A percentile compares a stretch with the other conserved stretches of the same genome.
phyloP scores from a whole-genome alignment of 768 basidiomycete genomes.

The Leccinum rimulosum region DNA sequence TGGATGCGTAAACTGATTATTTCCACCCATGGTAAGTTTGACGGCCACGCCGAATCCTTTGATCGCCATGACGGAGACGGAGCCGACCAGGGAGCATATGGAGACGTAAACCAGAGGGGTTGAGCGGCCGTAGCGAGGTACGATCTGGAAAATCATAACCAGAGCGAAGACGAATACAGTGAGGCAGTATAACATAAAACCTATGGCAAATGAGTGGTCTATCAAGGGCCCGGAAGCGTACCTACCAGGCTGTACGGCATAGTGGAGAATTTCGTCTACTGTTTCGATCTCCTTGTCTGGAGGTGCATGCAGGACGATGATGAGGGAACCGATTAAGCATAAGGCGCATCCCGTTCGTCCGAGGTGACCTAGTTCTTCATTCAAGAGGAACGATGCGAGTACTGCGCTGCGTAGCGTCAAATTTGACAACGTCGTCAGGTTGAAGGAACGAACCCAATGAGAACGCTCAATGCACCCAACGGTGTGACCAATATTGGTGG shows the following conservation, averaged over 20 bases:
- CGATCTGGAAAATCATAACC: conserved; percentile 84
- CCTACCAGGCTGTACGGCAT: conserved; percentile 91
- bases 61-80: conserved; percentile 97
- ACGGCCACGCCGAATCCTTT: conserved; percentile 98
- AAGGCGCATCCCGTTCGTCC: conserved; percentile 85
- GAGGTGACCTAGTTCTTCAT: conserved; percentile 91
- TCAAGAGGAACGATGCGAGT: conserved; percentile 87
- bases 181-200: conserved; percentile 88
- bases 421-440: not conserved
- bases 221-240: not conserved
- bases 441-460: conserved; percentile 74
- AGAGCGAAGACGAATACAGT: conserved; percentile 78
- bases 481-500: conserved; percentile 98
- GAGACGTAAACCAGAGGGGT: conserved; percentile 93
- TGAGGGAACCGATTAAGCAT: conserved; percentile 83
- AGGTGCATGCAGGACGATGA: conserved; percentile 95
- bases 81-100: conserved; percentile 94
- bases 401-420: conserved; percentile 62
- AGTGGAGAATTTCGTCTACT: conserved; percentile 89
- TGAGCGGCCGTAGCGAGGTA: conserved; percentile 80
- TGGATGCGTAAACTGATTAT: conserved; percentile 92
- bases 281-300: conserved; percentile 92
- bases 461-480: conserved; percentile 91
- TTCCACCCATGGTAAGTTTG: conserved; percentile 88
- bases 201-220: conserved; percentile 40